Conservation (phyloP, 345 rosid species). For the Eucalyptus regnans region DNA sequence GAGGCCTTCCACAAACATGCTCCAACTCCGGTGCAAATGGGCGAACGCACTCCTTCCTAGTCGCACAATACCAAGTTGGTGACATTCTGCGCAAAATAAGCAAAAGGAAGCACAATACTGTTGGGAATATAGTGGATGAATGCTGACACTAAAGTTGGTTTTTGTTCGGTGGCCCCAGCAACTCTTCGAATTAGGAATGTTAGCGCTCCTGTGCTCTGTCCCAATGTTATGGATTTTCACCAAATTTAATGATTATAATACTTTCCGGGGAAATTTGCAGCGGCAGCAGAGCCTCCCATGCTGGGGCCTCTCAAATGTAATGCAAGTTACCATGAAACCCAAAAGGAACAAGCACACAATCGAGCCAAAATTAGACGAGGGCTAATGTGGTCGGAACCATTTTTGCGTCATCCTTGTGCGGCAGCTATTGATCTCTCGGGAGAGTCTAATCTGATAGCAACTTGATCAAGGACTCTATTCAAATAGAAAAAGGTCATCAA, state of each 20-base stretch:
- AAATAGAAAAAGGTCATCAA: background rate
- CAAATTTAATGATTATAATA: background rate
- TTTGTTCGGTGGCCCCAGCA: background rate
- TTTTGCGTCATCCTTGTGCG: background rate
- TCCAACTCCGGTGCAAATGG: slow-evolving; percentile 53
- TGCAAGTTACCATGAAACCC: background rate
- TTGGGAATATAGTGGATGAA: background rate
- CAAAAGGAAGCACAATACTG: background rate
- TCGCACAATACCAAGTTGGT: background rate
- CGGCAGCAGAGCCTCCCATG: background rate
- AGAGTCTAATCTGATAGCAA: background rate
- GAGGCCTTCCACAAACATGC: slow-evolving; percentile 68
- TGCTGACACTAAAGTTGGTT: background rate
- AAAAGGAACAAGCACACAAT: background rate
- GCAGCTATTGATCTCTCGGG: background rate
- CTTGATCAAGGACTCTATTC: background rate
- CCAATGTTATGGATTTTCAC: background rate
- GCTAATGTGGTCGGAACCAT: background rate
- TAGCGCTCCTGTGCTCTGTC: background rate
- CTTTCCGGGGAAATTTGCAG: background rate
- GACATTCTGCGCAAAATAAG: background rate
- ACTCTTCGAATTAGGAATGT: background rate
- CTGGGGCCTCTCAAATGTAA: background rate
- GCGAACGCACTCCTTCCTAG: slow-evolving; percentile 36
- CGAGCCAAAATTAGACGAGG: background rate